Evolutionary conservation across 176 grass and related monocot species (phyloP).

Genomic region (Phyllostachys edulis): DNA sequence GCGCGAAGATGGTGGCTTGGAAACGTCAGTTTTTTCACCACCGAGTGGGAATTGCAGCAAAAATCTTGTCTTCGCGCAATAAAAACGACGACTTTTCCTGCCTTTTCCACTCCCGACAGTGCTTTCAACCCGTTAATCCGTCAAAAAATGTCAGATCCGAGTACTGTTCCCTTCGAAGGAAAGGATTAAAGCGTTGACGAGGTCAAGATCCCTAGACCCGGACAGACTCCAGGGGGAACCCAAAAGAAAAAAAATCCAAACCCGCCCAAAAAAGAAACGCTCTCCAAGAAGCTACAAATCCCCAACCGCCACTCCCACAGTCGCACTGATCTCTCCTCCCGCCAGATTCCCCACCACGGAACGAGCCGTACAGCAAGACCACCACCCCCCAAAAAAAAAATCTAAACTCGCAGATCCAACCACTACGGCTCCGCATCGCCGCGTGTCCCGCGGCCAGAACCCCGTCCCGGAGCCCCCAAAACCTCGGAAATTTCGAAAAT

Average conservation of each 20-base stretch:
- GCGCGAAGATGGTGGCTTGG: not conserved
- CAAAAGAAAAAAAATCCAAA: conserved; percentile 36
- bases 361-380: conserved; percentile 21
- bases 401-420: conserved; percentile 49
- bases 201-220: conserved; percentile 60
- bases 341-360: conserved; percentile 36
- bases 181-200: conserved; percentile 60
- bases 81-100: conserved; percentile 42
- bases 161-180: conserved; percentile 41
- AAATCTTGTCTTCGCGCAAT: conserved; percentile 12
- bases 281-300: conserved; percentile 38
- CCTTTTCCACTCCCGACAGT: conserved; percentile 5
- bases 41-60: not conserved
- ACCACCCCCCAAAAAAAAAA: conserved; percentile 34
- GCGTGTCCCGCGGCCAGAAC: conserved; percentile 45
- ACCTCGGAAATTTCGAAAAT: conserved; percentile 22
- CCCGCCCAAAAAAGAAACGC: conserved; percentile 52
- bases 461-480: conserved; percentile 5
- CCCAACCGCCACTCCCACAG: conserved; percentile 31
- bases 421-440: conserved; percentile 36
- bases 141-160: conserved; percentile 59
- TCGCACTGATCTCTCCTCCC: conserved; percentile 40
- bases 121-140: conserved; percentile 28
- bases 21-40: not conserved
- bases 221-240: conserved; percentile 6